Base-by-base conservation (phyloP, 2,329 filamentous ascomycete species). In the Apiospora aurea region DNA sequence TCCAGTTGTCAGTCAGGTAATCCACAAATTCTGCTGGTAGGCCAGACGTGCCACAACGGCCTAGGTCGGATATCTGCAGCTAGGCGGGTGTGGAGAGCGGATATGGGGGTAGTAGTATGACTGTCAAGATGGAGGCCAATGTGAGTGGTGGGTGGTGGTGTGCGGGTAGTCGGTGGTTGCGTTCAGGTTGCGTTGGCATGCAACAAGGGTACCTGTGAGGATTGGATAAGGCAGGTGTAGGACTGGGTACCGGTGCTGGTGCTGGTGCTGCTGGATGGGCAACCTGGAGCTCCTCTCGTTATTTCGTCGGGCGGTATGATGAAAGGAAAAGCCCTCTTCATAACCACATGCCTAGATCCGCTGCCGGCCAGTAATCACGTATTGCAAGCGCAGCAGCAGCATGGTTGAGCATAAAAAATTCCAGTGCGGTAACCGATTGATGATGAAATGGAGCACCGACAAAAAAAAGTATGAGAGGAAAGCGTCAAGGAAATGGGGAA, bases 121-220 rank as follows among this genome's bases (percentile, higher is more conserved):
- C 41, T 64, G 57, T 41, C 8, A 64, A 64, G 29, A 24, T 64
- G 18, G 18, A 41, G 10, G 34, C 34, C 57, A 64, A 38, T 21
- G 10, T 41, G 2, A 64, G 57, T 64, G 57, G 57, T 41, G 4
- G 51, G 34, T 57, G 51, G 13, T 57, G 51, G 51, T 57, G 51
- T 57, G 51, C 26, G 26, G 51, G 26, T 57, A 57, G 51, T 29
- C 57, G 34, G 57, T 64, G 57, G 57, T 64, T 64, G 57, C 57
- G 34, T 41, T 64, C 57, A 41, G 57, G 57, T 64, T 64, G 57
- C 34, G 57, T 64, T 64, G 57, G 57, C 57, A 64, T 64, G 57
- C 57, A 64, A 41, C 34, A 64, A 41, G 57, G 57, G 57, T 64
- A 64, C 57, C 38, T 38, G 57, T 64, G 57, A 41, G 57, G 57